A percentile compares a stretch with the other conserved stretches of the same genome.
These are phyloP conservation scores for Boletus insuetus DNA, from an alignment of 768 basidiomycete species.

Conservation along the genomic window DNA sequence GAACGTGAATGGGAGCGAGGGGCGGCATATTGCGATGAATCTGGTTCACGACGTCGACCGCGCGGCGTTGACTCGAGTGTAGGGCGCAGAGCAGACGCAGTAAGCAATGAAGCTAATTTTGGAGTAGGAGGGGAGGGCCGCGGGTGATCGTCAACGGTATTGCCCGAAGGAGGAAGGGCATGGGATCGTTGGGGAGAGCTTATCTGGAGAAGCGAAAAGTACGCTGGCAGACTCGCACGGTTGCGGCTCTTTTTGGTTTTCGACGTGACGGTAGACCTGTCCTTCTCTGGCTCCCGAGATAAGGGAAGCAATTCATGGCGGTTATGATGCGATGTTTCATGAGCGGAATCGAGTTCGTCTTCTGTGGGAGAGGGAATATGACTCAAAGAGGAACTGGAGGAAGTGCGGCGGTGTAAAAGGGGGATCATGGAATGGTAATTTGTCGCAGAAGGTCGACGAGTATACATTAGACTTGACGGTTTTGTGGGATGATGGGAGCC, in stretches of 20 bases:
- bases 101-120: conserved; percentile 39
- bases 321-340: conserved; percentile 27
- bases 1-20: conserved; percentile 45
- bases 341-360: conserved; percentile 40
- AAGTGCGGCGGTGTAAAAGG: conserved; percentile 51
- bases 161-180: conserved; percentile 42
- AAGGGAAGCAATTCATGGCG: conserved; percentile 35
- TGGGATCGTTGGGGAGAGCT: conserved; percentile 41
- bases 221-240: conserved; percentile 71
- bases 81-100: conserved; percentile 35
- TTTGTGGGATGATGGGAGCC: conserved; percentile 33
- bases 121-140: conserved; percentile 63
- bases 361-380: conserved; percentile 41
- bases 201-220: conserved; percentile 69
- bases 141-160: conserved; percentile 36
- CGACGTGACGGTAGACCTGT: conserved; percentile 31
- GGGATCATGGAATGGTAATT: conserved; percentile 65
- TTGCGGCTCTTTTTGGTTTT: conserved; percentile 55
- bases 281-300: conserved; percentile 20
- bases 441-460: conserved; percentile 67
- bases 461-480: conserved; percentile 55
- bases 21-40: conserved; percentile 29
- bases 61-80: conserved; percentile 46
- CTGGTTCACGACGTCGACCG: conserved; percentile 48
- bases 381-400: conserved; percentile 36